Evolutionary conservation across 1,284 basidiomycete genomes (phyloP), one percentile per base, ranked within the genome.

Genomic region (Clitocybe nebularis): DNA sequence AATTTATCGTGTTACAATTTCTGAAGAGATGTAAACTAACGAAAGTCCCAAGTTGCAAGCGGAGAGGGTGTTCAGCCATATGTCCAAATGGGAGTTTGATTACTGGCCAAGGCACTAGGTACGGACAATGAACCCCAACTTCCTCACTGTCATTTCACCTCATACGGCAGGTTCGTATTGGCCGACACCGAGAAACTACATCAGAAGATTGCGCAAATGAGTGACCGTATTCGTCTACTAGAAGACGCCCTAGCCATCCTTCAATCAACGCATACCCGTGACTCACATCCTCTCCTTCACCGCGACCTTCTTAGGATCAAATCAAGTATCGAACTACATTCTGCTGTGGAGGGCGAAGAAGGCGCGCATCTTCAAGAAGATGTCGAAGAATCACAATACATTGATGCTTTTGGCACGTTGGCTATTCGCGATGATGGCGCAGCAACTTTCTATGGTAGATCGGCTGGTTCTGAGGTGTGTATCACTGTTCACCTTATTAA

Each of bases 101-200:
- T 6, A 82, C 81, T 5, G 84, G 84, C 10, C 79, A 85, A 55
- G 84, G 84, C n/a, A 87, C 84, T 35, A 71, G 84, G 81, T 82
- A 55, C 49, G 61, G 55, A n/a, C n/a, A n/a, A 24, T 41, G n/a
- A 8, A 33, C 22, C 39, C 33, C 25, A 32, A 35, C 39, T 19
- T 23, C 34, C 26, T 24, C 13, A 19, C 14, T n/a, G 21, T 34
- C 14, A 23, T 11, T 28, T 23, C 14, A 36, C 10, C 13, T 3
- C 14, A 28, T 21, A 33, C 36, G 13, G 4, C 43, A 84, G 84
- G 39, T 87, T 88, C 54, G 81, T 87, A 26, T 73, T 87, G n/a
- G 83, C 84, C 1, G 82, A 84, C 50, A 88, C 84, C 2, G 84
- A 87, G 45, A 77, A 80, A 49, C 64, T 89, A 20, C 85, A 89